Percentiles rank a stretch among this genome's conserved stretches.
Evolutionary conservation across 192 early-diverging fungal genomes (phyloP).

Genomic region (Podila epicladia): DNA sequence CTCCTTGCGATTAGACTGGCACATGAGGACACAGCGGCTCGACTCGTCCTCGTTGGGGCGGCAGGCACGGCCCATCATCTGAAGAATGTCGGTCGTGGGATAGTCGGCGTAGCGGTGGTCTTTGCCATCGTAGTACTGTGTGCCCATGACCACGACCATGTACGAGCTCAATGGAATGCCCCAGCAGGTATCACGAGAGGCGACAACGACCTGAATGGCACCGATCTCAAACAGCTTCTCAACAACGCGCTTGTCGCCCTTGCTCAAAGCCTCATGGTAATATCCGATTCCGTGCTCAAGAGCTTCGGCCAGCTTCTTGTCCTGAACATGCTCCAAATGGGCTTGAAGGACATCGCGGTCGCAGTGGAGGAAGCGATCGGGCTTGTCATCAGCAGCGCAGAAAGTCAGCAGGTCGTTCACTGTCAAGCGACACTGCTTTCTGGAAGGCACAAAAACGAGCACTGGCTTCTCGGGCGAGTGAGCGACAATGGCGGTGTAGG

Average conservation of each 20-base stretch:
- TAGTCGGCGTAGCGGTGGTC: conserved; percentile 98
- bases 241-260: conserved; percentile 78
- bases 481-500: conserved; percentile 76
- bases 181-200: conserved; percentile 94
- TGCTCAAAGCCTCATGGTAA: conserved; percentile 90
- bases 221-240: conserved; percentile 77
- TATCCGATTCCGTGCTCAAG: conserved; percentile 87
- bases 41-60: conserved; percentile 68
- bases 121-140: conserved; percentile 93
- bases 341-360: conserved; percentile 69
- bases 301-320: conserved; percentile 76
- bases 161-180: conserved; percentile 83
- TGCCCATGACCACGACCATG: conserved; percentile 95
- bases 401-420: conserved; percentile 87
- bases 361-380: conserved; percentile 79
- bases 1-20: conserved; percentile 92
- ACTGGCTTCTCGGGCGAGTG: conserved; percentile 73
- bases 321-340: conserved; percentile 71
- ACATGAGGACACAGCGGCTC: conserved; percentile 93
- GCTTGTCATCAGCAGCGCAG: conserved; percentile 79
- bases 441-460: conserved; percentile 93
- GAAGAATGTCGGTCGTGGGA: conserved; percentile 92
- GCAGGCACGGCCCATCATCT: conserved; percentile 98
- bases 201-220: conserved; percentile 90
- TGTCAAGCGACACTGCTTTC: conserved; percentile 89